phyloP scores from a whole-genome alignment of 1,284 basidiomycete genomes.

The Filobasidium uniguttulatum region DNA sequence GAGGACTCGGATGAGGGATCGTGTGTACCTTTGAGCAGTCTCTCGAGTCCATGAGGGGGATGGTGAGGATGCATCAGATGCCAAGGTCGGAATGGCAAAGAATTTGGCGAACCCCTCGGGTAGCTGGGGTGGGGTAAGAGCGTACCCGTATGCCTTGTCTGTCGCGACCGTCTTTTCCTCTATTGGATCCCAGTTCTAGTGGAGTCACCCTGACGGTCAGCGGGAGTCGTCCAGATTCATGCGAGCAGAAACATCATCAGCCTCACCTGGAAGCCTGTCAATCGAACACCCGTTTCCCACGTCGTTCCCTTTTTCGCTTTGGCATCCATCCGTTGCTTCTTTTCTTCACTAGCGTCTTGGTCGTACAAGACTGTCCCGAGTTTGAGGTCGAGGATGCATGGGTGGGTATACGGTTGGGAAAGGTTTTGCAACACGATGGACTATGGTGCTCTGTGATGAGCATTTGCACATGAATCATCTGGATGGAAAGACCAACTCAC shows the following conservation, averaged over 20 bases:
- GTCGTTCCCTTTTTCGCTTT: constrained; percentile 60
- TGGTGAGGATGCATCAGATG: no score
- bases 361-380: constrained; percentile 69
- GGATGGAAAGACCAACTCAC: not conserved
- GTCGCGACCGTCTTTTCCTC: not conserved
- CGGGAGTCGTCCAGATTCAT: not conserved
- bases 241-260: constrained; percentile 1
- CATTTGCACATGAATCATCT: not conserved
- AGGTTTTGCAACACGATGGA: constrained; percentile 78
- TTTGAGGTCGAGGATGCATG: constrained; percentile 82
- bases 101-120: constrained; percentile 60
- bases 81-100: constrained; percentile 55
- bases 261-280: constrained; percentile 83
- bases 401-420: constrained; percentile 54
- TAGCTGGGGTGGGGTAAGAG: constrained; percentile 53
- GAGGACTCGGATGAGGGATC: constrained; percentile 48
- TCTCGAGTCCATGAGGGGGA: not conserved
- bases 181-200: constrained; percentile 1
- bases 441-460: constrained; percentile 36
- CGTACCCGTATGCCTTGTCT: constrained; percentile 62
- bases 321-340: constrained; percentile 62
- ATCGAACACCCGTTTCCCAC: constrained; percentile 55
- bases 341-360: constrained; percentile 52
- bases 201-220: constrained; percentile 1
- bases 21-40: constrained; percentile 11